Percentiles rank a stretch among this genome's conserved stretches.
phyloP scores from a whole-genome alignment of 768 basidiomycete genomes.

The Strobilomyces echinocephalus region DNA sequence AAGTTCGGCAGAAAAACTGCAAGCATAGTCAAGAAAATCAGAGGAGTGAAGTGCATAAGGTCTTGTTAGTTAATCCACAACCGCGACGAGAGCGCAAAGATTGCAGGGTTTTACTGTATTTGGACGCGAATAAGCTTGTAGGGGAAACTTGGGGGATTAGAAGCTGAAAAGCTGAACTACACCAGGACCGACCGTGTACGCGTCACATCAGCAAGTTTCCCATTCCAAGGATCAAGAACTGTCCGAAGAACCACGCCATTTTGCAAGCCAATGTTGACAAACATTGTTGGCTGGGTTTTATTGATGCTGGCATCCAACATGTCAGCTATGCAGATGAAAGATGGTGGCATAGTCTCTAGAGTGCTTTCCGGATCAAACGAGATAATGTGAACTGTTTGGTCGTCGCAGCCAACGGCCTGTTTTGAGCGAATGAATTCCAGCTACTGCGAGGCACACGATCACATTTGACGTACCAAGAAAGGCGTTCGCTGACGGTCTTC shows the following conservation, averaged over 20 bases:
- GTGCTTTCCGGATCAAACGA: slow-evolving; percentile 96
- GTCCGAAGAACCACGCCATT: slow-evolving; percentile 95
- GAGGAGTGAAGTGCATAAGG: slow-evolving; percentile 93
- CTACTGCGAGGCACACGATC: background rate
- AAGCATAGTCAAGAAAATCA: slow-evolving; percentile 97
- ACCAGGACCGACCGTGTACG: slow-evolving; percentile 67
- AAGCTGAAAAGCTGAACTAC: background rate
- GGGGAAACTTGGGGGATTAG: slow-evolving; percentile 66
- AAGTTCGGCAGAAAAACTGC: slow-evolving; percentile 94
- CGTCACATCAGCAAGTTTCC: slow-evolving; percentile 94
- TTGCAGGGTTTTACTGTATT: slow-evolving; percentile 83
- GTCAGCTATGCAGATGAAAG: slow-evolving; percentile 94
- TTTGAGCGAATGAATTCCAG: slow-evolving; percentile 26
- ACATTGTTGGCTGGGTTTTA: slow-evolving; percentile 91
- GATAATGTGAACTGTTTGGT: slow-evolving; percentile 96
- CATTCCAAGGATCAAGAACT: slow-evolving; percentile 90
- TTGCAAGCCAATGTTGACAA: slow-evolving; percentile 95
- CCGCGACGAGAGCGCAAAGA: slow-evolving; percentile 92
- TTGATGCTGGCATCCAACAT: slow-evolving; percentile 98
- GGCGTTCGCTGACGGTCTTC: slow-evolving; percentile 91
- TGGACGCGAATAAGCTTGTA: slow-evolving; percentile 77
- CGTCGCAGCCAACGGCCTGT: slow-evolving; percentile 97
- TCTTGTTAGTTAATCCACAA: slow-evolving; percentile 99
- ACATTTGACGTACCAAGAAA: slow-evolving; percentile 62
- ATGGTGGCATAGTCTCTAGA: slow-evolving; percentile 90